phyloP scores from a whole-genome alignment of 2,329 filamentous ascomycete genomes.

The Pseudogymnoascus sp. region DNA sequence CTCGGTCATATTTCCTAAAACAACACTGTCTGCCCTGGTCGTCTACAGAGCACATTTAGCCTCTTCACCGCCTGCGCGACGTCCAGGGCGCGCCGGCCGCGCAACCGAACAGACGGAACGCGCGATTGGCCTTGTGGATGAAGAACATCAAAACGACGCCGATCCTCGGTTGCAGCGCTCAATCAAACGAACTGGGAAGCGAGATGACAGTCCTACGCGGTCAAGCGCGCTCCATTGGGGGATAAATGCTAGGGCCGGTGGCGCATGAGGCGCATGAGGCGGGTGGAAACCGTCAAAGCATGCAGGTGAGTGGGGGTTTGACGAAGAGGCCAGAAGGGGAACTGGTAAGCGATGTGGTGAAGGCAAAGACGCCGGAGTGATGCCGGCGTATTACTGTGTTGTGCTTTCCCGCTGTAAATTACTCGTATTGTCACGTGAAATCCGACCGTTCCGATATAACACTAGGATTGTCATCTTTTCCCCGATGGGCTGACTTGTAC shows the following conservation, averaged over 20 bases:
- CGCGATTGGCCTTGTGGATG: not conserved
- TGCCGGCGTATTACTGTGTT: not conserved
- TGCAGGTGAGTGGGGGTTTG: not conserved
- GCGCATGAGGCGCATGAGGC: not conserved
- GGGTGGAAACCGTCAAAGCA: not conserved
- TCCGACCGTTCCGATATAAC: not conserved
- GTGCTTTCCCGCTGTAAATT: not conserved
- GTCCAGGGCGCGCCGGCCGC: not conserved
- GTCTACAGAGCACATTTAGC: not conserved
- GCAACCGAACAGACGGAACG: not conserved
- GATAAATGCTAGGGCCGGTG: not conserved
- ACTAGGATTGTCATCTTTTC: not conserved
- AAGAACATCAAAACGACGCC: not conserved
- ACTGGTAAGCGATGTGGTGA: not conserved
- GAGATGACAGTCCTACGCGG: not conserved
- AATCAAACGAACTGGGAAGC: not conserved
- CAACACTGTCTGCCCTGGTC: not conserved
- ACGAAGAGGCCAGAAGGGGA: not conserved
- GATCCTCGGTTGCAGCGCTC: conserved; percentile 5
- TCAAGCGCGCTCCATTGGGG: not conserved
- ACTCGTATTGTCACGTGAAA: not conserved
- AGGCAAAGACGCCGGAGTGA: not conserved
- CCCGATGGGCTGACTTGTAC: not conserved
- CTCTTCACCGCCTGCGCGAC: not conserved
- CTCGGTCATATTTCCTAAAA: not conserved